Evolutionary conservation across 2,329 filamentous ascomycete genomes (phyloP), one percentile per base, ranked within the genome.

Genomic region (Colletotrichum eleusines): DNA sequence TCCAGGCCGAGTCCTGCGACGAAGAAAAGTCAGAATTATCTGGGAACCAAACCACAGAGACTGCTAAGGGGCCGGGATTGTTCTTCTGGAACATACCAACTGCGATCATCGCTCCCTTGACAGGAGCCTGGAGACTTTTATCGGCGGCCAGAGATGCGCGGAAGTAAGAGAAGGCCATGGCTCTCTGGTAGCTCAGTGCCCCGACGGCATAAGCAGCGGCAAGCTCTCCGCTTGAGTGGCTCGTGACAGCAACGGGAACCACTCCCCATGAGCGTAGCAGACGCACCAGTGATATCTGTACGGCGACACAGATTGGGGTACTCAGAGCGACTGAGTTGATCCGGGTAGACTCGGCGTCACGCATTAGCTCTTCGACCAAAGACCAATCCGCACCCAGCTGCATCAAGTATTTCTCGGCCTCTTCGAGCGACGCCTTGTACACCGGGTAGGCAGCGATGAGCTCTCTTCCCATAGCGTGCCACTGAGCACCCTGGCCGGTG

Each of bases 141-240:
- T n/a, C n/a, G n/a, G n/a, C n/a, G n/a, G n/a, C n/a, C n/a, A n/a
- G n/a, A n/a, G n/a, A n/a, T n/a, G n/a, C 84, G 20, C 84, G 79
- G 71, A 83, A 81, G 75, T 88, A 89, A 1, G 87, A 86, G 16
- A 85, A 80, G 0, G 80, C 78, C 75, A 87, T 82, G 54, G 83
- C 82, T 26, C 33, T 62, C 9, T 12, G n/a, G n/a, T 5, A 23
- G 46, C n/a, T 26, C 5, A 50, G 7, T 2, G 23, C 46, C 7
- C 46, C 46, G 14, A 6, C 46, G 11, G 46, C n/a, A 26, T 50
- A 50, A 12, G 46, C n/a, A 2, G 46, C 46, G 2, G 46, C 46
- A 14, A 50, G 4, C n/a, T 50, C 46, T 23, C 46, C 46, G 23
- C 46, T 50, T 23, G n/a, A 50, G 6, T 50, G 46, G 23, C 46